Evolutionary conservation across 371 early-diverging fungal genomes (phyloP), one percentile per base, ranked within the genome.

Genomic region (Mortierella sp.): DNA sequence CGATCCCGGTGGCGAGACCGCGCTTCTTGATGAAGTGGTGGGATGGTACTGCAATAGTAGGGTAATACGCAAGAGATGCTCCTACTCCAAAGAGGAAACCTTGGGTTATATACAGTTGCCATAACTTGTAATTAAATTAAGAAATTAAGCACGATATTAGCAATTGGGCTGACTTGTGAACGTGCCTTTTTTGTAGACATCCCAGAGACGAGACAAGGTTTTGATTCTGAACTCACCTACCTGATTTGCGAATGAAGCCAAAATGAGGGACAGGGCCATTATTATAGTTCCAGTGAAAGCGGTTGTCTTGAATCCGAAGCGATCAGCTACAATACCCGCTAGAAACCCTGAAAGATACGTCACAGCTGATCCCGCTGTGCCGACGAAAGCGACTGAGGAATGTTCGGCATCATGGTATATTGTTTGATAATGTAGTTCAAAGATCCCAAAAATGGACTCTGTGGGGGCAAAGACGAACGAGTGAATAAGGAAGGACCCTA

Each of bases 1-100:
- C 91, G 24, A 94, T 71, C 0, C 93, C 94, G 0, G 87, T 85
- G 5, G 93, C 92, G n/a, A 94, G 72, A 0, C 90, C 90, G 18
- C 92, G 86, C n/a, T 72, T 51, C 45, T 85, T 86, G 37, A 60
- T 37, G 65, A 92, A 93, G 88, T 89, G 93, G 60, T 91, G 90
- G 0, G 87, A 63, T 1, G 90, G 87, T 10, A 88, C 80, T 0
- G 83, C 73, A n/a, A 90, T 77, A 2, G 87, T 80, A 0, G 92
- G 89, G 39, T 89, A 85, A 72, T 88, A 92, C 0, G 84, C 73
- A 16, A 94, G 64, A 3, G 92, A 87, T 0, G 89, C 88, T 5
- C 94, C 94, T 0, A 89, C 39, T 0, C 91, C 91, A 73, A 92
- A 92, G 18, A 93, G 47, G 10, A 78, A 22, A 26, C 78, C 78